These are phyloP conservation scores for Pseudopediastrum boryanum DNA, from an alignment of 139 green algal genomes.

Conservation along the genomic window DNA sequence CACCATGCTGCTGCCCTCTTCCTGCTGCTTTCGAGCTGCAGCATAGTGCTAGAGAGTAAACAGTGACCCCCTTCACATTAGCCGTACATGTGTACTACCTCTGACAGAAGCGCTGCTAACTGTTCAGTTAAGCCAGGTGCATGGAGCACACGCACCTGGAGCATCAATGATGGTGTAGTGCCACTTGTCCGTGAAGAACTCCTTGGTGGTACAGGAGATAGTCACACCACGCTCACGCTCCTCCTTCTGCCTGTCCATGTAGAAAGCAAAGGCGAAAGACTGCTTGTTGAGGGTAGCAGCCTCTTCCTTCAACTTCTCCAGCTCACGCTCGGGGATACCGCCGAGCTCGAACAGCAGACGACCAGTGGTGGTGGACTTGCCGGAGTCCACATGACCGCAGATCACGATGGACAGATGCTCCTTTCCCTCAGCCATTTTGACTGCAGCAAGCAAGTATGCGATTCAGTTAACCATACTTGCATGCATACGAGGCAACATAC, in stretches of 20 bases:
- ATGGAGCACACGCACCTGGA: slow-evolving; percentile 65
- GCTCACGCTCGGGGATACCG: slow-evolving; percentile 98
- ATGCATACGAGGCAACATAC: too few species aligned
- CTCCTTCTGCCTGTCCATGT: slow-evolving; percentile 93
- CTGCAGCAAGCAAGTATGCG: too few species aligned
- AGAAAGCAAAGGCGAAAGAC: slow-evolving; percentile 95
- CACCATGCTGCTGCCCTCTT: too few species aligned
- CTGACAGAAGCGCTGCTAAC: too few species aligned
- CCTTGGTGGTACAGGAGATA: slow-evolving; percentile 97
- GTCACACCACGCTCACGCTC: slow-evolving; percentile 95
- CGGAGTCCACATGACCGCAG: slow-evolving; percentile 92
- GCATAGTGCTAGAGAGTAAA: too few species aligned
- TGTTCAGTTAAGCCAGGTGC: too few species aligned
- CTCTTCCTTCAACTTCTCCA: slow-evolving; percentile 96
- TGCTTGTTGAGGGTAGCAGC: slow-evolving; percentile 85
- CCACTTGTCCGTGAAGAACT: slow-evolving; percentile 99
- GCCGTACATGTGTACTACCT: too few species aligned
- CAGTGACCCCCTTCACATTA: too few species aligned
- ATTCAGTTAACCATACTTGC: too few species aligned
- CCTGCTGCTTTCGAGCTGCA: too few species aligned
- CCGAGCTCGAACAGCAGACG: slow-evolving; percentile 98
- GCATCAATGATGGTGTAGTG: slow-evolving; percentile 99
- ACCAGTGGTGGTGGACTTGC: slow-evolving; percentile 97
- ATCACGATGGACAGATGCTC: slow-evolving; percentile 76
- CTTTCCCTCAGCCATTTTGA: slow-evolving; percentile 60